Evolutionary conservation across 225 moss, liverwort and hornwort species (phyloP).

Genomic region (Ulota crispa): DNA sequence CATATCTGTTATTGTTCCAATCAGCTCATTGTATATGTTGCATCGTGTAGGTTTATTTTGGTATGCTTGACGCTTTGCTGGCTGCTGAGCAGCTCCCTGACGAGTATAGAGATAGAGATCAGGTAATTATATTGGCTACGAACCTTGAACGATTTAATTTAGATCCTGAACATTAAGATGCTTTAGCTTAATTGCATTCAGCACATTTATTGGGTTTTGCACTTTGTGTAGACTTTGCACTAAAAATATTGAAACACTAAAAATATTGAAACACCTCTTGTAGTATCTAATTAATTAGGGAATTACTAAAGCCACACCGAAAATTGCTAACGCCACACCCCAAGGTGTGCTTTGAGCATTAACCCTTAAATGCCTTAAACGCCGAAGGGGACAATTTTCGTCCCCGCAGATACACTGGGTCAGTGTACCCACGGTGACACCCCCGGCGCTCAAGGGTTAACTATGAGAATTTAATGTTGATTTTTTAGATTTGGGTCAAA

Average conservation of each 20-base stretch:
- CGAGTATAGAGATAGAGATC: constrained; percentile 85
- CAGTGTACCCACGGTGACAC: too few relatives aligned
- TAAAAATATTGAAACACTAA: not conserved
- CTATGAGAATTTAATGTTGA: too few relatives aligned
- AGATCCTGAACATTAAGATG: not conserved
- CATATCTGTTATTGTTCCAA: not conserved
- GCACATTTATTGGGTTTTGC: not conserved
- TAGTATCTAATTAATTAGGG: not conserved
- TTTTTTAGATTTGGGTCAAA: too few relatives aligned
- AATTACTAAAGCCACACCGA: too few relatives aligned
- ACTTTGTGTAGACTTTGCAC: not conserved
- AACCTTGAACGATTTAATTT: not conserved
- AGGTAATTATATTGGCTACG: constrained; percentile 46
- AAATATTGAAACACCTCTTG: not conserved
- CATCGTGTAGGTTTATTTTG: constrained; percentile 75
- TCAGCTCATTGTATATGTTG: constrained; percentile 11
- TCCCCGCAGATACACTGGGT: too few relatives aligned
- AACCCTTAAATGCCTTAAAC: too few relatives aligned
- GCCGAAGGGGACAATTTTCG: too few relatives aligned
- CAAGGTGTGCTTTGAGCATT: too few relatives aligned
- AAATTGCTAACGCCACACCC: too few relatives aligned
- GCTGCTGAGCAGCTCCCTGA: constrained; percentile 91
- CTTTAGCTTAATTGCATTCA: constrained; percentile 5
- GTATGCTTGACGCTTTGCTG: constrained; percentile 94
- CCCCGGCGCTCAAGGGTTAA: too few relatives aligned